phyloP scores from a whole-genome alignment of 345 rosid genomes.

The Zanthoxylum bungeanum region DNA sequence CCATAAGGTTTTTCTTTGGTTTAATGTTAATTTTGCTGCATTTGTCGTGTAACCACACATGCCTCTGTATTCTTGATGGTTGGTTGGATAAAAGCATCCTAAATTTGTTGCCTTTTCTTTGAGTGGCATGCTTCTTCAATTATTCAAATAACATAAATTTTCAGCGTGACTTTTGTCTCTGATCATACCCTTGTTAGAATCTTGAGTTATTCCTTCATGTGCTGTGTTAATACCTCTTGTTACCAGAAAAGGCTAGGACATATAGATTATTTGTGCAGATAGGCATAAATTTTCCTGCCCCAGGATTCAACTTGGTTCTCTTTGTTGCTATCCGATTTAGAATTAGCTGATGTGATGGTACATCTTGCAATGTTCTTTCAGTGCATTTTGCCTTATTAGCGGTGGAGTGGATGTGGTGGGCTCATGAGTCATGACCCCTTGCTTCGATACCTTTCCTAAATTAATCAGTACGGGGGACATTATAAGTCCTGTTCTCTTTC shows the following conservation, averaged over 20 bases:
- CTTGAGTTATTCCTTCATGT: slow-evolving; percentile 1
- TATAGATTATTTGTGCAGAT: slow-evolving; percentile 6
- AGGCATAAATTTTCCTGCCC: slow-evolving; percentile 8
- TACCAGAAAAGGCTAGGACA: slow-evolving; percentile 24
- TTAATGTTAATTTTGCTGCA: slow-evolving; percentile 45
- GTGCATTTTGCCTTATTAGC: slow-evolving; percentile 5
- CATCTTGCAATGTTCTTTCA: slow-evolving; percentile 18
- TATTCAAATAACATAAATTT: slow-evolving; percentile 43
- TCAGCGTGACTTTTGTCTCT: slow-evolving; percentile 18
- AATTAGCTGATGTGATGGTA: slow-evolving; percentile 21
- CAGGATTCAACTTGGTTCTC: slow-evolving; percentile 10
- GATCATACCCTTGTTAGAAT: neutral
- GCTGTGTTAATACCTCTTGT: slow-evolving; percentile 8
- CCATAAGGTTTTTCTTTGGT: slow-evolving; percentile 37
- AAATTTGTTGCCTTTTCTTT: slow-evolving; percentile 40
- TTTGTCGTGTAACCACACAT: slow-evolving; percentile 51
- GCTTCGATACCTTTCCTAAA: slow-evolving; percentile 20
- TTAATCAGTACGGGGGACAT: neutral
- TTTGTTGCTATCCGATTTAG: slow-evolving; percentile 16
- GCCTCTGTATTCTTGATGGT: slow-evolving; percentile 53
- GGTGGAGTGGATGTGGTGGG: slow-evolving; percentile 21
- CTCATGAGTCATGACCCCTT: slow-evolving; percentile 20
- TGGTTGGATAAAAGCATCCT: slow-evolving; percentile 37
- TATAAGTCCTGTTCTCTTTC: neutral
- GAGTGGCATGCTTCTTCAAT: slow-evolving; percentile 38